Evolutionary conservation across 768 basidiomycete species (phyloP).

Genomic region (Leucocoprinus birnbaumii): DNA sequence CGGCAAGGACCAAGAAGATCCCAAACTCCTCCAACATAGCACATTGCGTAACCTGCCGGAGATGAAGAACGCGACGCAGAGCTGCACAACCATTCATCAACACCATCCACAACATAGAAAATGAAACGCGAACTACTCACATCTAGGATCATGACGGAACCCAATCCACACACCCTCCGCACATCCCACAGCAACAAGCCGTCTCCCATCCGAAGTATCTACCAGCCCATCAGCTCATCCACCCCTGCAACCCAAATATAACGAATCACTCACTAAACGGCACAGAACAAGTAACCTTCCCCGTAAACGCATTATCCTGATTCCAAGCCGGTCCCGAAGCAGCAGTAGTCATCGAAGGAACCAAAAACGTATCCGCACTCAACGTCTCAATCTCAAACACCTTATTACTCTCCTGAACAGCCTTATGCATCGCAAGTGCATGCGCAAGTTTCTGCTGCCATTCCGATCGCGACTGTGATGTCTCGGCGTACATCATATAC

Average conservation of each 20-base stretch:
- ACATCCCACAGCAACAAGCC: conserved; percentile 86
- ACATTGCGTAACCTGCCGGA: conserved; percentile 90
- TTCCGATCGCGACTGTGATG: conserved; percentile 62
- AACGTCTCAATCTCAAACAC: conserved; percentile 93
- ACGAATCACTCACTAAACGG: conserved; percentile 67
- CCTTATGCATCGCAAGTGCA: conserved; percentile 79
- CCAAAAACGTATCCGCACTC: conserved; percentile 83
- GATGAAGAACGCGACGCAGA: conserved; percentile 87
- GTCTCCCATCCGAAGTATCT: conserved; percentile 81
- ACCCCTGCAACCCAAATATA: neutral
- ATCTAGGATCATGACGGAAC: conserved; percentile 80
- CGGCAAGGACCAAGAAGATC: conserved; percentile 93
- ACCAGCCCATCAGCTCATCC: conserved; percentile 48
- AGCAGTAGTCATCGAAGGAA: conserved; percentile 57
- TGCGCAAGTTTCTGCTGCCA: conserved; percentile 94
- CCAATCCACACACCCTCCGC: conserved; percentile 96
- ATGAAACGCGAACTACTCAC: conserved; percentile 40
- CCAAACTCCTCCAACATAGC: conserved; percentile 95
- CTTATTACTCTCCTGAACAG: conserved; percentile 90
- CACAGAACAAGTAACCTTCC: conserved; percentile 92
- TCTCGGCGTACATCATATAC: conserved; percentile 83
- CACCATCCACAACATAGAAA: neutral
- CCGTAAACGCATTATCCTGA: conserved; percentile 67
- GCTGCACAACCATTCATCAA: conserved; percentile 49
- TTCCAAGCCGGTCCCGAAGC: conserved; percentile 54